Conservation (phyloP, 2,329 filamentous ascomycete genomes). For the Botryotinia calthae region DNA sequence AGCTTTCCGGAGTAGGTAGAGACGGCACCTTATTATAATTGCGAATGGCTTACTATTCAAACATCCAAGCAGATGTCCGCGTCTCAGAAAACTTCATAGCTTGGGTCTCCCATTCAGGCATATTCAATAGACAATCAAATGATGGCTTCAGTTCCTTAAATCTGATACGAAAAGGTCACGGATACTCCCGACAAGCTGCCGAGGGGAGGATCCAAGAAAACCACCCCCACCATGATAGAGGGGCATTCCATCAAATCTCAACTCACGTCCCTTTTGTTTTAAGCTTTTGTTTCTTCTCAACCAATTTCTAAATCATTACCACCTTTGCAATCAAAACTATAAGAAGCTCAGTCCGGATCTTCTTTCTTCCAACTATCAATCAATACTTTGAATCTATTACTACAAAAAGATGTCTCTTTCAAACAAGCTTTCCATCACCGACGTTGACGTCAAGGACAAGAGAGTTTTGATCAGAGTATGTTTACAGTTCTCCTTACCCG, state of each 20-base stretch:
- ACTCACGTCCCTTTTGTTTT: constrained; percentile 28
- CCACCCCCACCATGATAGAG: constrained; percentile 32
- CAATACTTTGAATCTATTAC: constrained; percentile 12
- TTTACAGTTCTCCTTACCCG: constrained; percentile 27
- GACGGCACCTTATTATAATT: background rate
- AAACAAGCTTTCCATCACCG: constrained; percentile 95
- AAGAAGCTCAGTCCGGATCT: background rate
- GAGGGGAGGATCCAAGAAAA: constrained; percentile 13
- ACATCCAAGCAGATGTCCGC: background rate
- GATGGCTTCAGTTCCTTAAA: background rate
- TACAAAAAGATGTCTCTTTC: constrained; percentile 79
- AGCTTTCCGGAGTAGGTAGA: background rate
- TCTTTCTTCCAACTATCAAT: background rate
- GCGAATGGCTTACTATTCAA: background rate
- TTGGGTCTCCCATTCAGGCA: background rate
- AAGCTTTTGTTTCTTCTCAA: constrained; percentile 20
- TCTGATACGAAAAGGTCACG: constrained; percentile 13
- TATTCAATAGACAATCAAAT: background rate
- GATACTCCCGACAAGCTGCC: constrained; percentile 13
- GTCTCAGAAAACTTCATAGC: background rate
- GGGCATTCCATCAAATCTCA: constrained; percentile 26
- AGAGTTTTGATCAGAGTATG: constrained; percentile 93
- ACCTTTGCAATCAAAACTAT: background rate
- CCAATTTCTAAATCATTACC: constrained; percentile 8
- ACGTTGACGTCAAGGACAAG: constrained; percentile 97